phyloP scores from a whole-genome alignment of 306 rosid genomes.

The Vigna radiata region DNA sequence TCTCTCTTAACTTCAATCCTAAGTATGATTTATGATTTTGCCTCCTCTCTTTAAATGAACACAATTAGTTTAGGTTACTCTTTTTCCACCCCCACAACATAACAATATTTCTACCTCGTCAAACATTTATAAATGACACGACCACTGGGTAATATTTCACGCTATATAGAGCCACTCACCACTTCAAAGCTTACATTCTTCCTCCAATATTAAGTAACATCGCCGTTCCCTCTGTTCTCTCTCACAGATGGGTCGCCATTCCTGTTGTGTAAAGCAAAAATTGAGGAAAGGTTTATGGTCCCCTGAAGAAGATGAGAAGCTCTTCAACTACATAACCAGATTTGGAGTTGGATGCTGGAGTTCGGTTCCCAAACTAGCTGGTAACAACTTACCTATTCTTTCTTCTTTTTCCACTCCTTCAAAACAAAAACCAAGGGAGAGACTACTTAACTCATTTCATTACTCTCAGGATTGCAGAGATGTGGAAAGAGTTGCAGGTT shows the following conservation, averaged over 20 bases:
- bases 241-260: conserved; percentile 83
- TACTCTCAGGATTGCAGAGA: conserved; percentile 76
- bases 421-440: too few relatives aligned
- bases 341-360: conserved; percentile 99
- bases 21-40: conserved; percentile 60
- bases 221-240: background rate
- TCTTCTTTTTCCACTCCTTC: background rate
- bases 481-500: conserved; percentile 97
- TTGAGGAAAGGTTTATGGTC: conserved; percentile 95
- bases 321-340: conserved; percentile 81
- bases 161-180: conserved; percentile 22
- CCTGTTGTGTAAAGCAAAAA: conserved; percentile 84
- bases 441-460: background rate
- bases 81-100: conserved; percentile 26
- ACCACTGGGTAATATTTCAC: conserved; percentile 25
- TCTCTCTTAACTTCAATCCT: conserved; percentile 70
- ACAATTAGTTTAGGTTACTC: conserved; percentile 50
- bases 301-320: conserved; percentile 98
- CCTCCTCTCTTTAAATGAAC: conserved; percentile 58
- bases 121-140: conserved; percentile 40
- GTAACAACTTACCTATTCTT: conserved; percentile 42
- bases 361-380: conserved; percentile 91
- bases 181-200: conserved; percentile 22
- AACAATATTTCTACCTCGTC: conserved; percentile 36
- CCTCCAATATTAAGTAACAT: conserved; percentile 32